Base-by-base conservation (phyloP, 2,329 filamentous ascomycete genomes). In the Akanthomyces lecanii region DNA sequence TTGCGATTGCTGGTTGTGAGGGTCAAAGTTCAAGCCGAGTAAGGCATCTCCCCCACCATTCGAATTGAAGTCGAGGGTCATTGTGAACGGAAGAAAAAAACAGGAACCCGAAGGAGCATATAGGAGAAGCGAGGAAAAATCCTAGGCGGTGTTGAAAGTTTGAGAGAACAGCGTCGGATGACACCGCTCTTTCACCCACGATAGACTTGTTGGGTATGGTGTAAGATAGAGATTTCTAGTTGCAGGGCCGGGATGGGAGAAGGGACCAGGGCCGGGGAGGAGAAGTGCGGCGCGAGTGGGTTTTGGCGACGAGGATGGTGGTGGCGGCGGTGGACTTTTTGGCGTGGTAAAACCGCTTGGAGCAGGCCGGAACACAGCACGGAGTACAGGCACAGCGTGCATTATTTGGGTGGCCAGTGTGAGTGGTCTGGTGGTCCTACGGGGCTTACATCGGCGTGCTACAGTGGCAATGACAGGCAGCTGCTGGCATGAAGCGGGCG, bases 21-120 rank as follows among this genome's bases (percentile, higher is more conserved):
- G 81, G 73, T 87, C 82, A 76, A 82, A 87, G 69, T 77, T 81
- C 72, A 87, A 78, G 72, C 87, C 85, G 72, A 88, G 73, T 72
- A 88, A 80, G 73, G 79, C 82, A 74, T 87, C 84, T 75, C 80
- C 81, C 72, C 76, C 74, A 75, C 79, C 80, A 73, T 79, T 78
- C 73, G 77, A 72, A 75, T 82, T 82, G 78, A 84, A 88, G 72
- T 87, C 82, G 79, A 83, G 82, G 76, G 81, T 82, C 85, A 80
- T 79, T 72, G 73, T 79, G 74, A 69, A 72, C 70, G 70, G 73
- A 67, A 66, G 68, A 71, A 69, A 69, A 71, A 68, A 71, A 68
- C 67, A 73, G 69, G 68, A 67, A 63, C 71, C 70, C 69, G 70
- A 68, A 48, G 50, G 59, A 61, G 65, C 68, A 68, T 68, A 66